Evolutionary conservation across 176 grass and related monocot genomes (phyloP).

Genomic region (Aegilops umbellulata): DNA sequence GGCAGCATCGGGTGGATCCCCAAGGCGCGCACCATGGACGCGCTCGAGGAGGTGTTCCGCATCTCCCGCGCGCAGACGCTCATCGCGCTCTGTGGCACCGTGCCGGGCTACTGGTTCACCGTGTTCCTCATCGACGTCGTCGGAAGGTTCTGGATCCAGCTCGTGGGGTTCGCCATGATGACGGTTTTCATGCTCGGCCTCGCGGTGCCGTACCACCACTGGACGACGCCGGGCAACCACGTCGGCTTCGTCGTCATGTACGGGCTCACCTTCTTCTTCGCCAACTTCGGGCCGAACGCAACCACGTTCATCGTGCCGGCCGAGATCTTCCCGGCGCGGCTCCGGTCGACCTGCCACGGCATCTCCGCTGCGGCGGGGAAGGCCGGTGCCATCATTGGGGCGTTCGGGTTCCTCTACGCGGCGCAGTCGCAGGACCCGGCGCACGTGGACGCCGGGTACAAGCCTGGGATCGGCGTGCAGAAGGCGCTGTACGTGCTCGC

Average conservation of each 20-base stretch:
- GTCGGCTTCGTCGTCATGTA: not conserved
- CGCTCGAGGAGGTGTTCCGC: constrained; percentile 65
- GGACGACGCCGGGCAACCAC: not conserved
- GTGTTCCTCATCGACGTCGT: constrained; percentile 51
- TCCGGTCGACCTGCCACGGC: constrained; percentile 80
- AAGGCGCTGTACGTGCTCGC: not conserved
- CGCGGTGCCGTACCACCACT: not conserved
- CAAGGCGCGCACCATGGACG: constrained; percentile 46
- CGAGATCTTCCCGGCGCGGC: constrained; percentile 50
- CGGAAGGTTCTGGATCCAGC: constrained; percentile 6
- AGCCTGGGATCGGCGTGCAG: not conserved
- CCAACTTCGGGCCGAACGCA: constrained; percentile 80
- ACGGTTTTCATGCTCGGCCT: constrained; percentile 9
- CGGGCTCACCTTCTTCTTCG: constrained; percentile 50
- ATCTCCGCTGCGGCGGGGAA: constrained; percentile 70
- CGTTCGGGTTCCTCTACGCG: constrained; percentile 8
- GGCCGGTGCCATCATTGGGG: constrained; percentile 71
- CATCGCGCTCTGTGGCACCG: constrained; percentile 72
- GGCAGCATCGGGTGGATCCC: constrained; percentile 49
- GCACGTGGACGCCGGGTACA: constrained; percentile 4
- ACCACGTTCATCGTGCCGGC: constrained; percentile 86
- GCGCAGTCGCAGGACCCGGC: not conserved
- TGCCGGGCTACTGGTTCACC: constrained; percentile 83
- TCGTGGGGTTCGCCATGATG: not conserved
- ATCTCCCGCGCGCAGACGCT: constrained; percentile 62